Conservation (phyloP, 1,284 basidiomycete genomes). For the Trichosporon coremiiforme region DNA sequence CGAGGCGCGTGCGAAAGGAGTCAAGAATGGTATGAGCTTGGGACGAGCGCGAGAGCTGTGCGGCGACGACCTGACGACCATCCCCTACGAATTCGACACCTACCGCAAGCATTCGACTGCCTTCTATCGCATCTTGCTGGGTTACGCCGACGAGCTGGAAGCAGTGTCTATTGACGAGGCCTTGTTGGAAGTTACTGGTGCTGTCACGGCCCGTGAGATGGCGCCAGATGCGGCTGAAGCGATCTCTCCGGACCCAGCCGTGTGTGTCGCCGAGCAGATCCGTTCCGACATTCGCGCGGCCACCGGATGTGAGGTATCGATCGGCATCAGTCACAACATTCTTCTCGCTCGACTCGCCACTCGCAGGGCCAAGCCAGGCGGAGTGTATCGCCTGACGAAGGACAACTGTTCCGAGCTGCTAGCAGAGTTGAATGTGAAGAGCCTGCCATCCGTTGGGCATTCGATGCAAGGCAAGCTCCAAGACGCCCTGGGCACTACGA, state of each 20-base stretch:
- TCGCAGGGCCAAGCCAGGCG: slow-evolving; percentile 81
- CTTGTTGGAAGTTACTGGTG: slow-evolving; percentile 79
- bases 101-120: slow-evolving; percentile 79
- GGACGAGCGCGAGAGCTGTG: slow-evolving; percentile 78
- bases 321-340: slow-evolving; percentile 90
- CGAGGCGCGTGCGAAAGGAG: slow-evolving; percentile 82
- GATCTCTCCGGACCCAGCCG: slow-evolving; percentile 59
- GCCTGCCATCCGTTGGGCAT: slow-evolving; percentile 85
- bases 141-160: slow-evolving; percentile 85
- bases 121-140: slow-evolving; percentile 90
- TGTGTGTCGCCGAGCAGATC: slow-evolving; percentile 77
- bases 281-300: slow-evolving; percentile 71
- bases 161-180: slow-evolving; percentile 97
- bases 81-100: slow-evolving; percentile 68
- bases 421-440: slow-evolving; percentile 75
- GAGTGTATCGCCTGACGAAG: slow-evolving; percentile 65
- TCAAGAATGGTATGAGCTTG: slow-evolving; percentile 93
- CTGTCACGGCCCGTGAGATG: slow-evolving; percentile 57
- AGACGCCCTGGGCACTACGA: slow-evolving; percentile 73
- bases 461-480: slow-evolving; percentile 67
- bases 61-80: slow-evolving; percentile 65
- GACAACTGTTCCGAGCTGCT: slow-evolving; percentile 65
- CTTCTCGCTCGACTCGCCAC: slow-evolving; percentile 90
- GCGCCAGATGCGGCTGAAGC: slow-evolving; percentile 48
- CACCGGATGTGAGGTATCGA: slow-evolving; percentile 87